phyloP scores from a whole-genome alignment of 805 yeast genomes.

The Candida caryicola region DNA sequence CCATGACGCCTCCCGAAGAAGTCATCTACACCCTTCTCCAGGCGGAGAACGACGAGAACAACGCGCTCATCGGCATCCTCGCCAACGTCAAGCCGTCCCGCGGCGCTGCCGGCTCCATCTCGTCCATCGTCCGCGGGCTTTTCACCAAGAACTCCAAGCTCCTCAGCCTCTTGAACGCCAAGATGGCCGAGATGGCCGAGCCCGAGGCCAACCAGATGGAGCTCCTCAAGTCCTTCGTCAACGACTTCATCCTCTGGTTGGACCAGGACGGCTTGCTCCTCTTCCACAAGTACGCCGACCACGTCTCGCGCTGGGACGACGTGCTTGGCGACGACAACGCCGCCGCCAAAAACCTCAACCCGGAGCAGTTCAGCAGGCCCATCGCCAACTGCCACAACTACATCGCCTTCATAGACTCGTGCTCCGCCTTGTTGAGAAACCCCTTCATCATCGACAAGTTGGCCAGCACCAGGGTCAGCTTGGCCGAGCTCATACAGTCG shows the following conservation, averaged over 20 bases:
- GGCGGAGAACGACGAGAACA: slow-evolving; percentile 30
- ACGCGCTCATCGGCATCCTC: slow-evolving; percentile 34
- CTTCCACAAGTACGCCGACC: slow-evolving; percentile 29
- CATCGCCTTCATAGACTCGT: slow-evolving; percentile 24
- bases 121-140: slow-evolving; percentile 37
- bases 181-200: slow-evolving; percentile 13
- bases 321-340: slow-evolving; percentile 1
- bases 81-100: slow-evolving; percentile 32
- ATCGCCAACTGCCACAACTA: slow-evolving; percentile 30
- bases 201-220: slow-evolving; percentile 23
- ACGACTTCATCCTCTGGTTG: slow-evolving; percentile 40
- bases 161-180: slow-evolving; percentile 16
- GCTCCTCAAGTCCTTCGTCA: slow-evolving; percentile 34
- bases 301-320: slow-evolving; percentile 14
- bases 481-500: slow-evolving; percentile 16
- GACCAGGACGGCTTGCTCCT: slow-evolving; percentile 32
- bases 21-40: slow-evolving; percentile 2
- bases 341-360: slow-evolving; percentile 11
- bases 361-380: slow-evolving; percentile 26
- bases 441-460: slow-evolving; percentile 39
- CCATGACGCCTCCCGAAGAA: neutral
- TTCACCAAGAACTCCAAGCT: slow-evolving; percentile 37
- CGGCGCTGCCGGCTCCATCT: slow-evolving; percentile 22
- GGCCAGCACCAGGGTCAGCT: slow-evolving; percentile 10
- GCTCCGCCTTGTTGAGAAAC: slow-evolving; percentile 27